Percentiles rank a stretch among this genome's conserved stretches.
Conservation (phyloP, 306 rosid species). For the Corylus americana region DNA sequence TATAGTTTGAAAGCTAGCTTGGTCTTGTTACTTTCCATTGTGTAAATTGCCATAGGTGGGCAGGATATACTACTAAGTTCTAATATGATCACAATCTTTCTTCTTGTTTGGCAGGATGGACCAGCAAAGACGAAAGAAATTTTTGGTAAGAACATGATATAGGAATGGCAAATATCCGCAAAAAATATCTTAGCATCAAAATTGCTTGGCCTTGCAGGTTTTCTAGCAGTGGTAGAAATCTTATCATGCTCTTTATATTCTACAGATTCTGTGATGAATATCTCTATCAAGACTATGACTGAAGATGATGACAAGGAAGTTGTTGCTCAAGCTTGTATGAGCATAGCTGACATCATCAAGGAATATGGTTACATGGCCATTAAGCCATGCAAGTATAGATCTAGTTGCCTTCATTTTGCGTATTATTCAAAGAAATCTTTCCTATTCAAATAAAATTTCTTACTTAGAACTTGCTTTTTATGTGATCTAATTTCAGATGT, state of each 20-base stretch:
- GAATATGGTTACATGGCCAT: constrained; percentile 80
- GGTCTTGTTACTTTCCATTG: background rate
- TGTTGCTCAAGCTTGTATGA: constrained; percentile 92
- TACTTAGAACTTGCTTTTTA: constrained; percentile 9
- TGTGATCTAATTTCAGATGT: constrained; percentile 47
- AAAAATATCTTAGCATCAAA: background rate
- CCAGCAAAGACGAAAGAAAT: constrained; percentile 65
- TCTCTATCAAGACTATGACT: constrained; percentile 79
- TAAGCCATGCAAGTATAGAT: constrained; percentile 73
- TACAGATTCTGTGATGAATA: constrained; percentile 80
- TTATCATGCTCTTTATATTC: constrained; percentile 12
- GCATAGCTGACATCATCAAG: constrained; percentile 77
- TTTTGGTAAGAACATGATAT: constrained; percentile 58
- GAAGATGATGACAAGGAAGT: constrained; percentile 97
- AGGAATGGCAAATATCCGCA: constrained; percentile 7
- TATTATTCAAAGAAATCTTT: constrained; percentile 25
- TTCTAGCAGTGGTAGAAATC: constrained; percentile 10
- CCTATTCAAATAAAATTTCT: constrained; percentile 27
- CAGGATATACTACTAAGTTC: constrained; percentile 1
- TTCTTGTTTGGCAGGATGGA: constrained; percentile 69
- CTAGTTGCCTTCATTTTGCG: constrained; percentile 16
- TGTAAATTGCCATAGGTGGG: background rate
- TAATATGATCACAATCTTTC: constrained; percentile 16
- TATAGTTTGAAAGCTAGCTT: background rate
- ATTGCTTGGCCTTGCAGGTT: background rate